Base-by-base conservation (phyloP, 2,329 filamentous ascomycete species). In the Diaporthe citrichinensis region DNA sequence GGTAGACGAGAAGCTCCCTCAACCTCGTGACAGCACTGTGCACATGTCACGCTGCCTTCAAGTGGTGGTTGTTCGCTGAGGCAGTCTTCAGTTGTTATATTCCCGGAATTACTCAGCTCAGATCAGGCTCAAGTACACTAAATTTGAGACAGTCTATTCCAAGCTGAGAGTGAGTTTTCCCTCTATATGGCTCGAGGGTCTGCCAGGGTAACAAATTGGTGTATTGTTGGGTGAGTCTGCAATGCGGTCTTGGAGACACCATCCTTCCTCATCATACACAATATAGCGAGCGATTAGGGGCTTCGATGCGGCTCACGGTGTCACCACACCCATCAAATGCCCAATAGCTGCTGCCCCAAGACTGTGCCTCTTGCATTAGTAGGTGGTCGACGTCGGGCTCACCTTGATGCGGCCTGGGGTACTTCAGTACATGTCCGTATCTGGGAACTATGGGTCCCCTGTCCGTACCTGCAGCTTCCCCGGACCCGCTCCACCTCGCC, bases 391-490 rank as follows among this genome's bases (percentile, higher is more conserved):
- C 1, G 20, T 49, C 3, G 10, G 28, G 36, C 44, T 51, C 31
- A 39, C 62, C 46, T 10, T 28, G 17, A 28, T 53, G 65, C 34
- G n/a, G 23, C 46, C 46, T 31, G n/a, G 20, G 20, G 1, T 12
- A 68, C 46, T 53, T 68, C 4, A 53, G 31, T 53, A 25, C 31
- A 68, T 25, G 20, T 39, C 36, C 3, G 14, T 53, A 17, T 14
- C n/a, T 51, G 39, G 25, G 12, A 14, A 39, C 31, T 15, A 12
- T 4, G 10, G 41, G 28, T 25, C 53, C 69, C 69, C 51, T 74
- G 62, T 74, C 23, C 8, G 23, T 36, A 49, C 61, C 67, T 72
- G 73, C 65, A 74, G 57, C 57, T 71, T 57, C 36, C 44, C 65
- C 58, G 36, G 41, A 71, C 14, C 55, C 55, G 55, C 53, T 4